phyloP scores from a whole-genome alignment of 164 flowering plant species.

The Echeveria elegans region DNA sequence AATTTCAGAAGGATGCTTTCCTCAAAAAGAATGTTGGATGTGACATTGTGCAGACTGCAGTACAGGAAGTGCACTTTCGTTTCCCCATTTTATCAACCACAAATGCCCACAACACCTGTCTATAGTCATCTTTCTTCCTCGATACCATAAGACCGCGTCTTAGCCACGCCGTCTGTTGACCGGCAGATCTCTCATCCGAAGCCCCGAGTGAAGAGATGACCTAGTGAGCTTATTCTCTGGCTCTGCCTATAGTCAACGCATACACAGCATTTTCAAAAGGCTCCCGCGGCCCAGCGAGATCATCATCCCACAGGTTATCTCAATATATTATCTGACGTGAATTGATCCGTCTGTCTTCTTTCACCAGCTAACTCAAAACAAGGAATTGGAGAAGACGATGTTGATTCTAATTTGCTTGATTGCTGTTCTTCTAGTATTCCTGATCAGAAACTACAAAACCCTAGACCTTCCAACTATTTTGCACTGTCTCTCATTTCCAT shows the following conservation, averaged over 20 bases:
- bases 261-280: not conserved
- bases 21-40: too few relatives aligned
- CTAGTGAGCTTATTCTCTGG: not conserved
- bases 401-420: not conserved
- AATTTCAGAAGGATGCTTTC: too few relatives aligned
- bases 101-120: too few relatives aligned
- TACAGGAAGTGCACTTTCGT: too few relatives aligned
- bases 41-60: too few relatives aligned
- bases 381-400: not conserved
- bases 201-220: not conserved
- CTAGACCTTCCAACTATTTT: not conserved
- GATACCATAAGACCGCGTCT: not conserved
- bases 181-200: not conserved
- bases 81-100: not conserved
- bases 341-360: not conserved
- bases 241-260: not conserved
- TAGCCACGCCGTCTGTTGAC: not conserved
- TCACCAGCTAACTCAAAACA: not conserved
- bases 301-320: not conserved
- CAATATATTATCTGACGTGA: too few relatives aligned
- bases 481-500: too few relatives aligned
- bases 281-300: not conserved
- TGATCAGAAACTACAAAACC: too few relatives aligned
- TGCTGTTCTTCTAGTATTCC: not conserved
- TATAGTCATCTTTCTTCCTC: not conserved